phyloP scores from a whole-genome alignment of 2,329 filamentous ascomycete species.

The Dactylonectria estremocensis region DNA sequence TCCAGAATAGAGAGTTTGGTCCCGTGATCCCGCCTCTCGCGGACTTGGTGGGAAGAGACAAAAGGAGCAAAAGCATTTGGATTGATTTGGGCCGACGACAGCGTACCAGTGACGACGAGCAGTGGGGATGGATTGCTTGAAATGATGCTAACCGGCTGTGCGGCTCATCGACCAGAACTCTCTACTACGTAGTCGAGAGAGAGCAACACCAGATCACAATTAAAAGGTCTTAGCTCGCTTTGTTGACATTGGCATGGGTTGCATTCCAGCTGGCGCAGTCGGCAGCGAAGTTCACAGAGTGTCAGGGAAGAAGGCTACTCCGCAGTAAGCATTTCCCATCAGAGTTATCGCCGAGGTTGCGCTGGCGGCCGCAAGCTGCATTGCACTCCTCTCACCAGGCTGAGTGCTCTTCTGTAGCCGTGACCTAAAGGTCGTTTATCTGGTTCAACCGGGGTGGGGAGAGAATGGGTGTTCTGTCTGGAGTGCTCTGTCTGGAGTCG shows the following conservation, averaged over 20 bases:
- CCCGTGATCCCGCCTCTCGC: conserved; percentile 15
- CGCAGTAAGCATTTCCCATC: conserved; percentile 19
- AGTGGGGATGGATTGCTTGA: conserved; percentile 2
- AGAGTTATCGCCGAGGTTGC: conserved; percentile 23
- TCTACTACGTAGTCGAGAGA: conserved; percentile 1
- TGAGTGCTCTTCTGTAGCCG: not conserved
- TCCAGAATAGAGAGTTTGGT: conserved; percentile 14
- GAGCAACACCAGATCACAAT: conserved; percentile 12
- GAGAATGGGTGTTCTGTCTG: too few relatives aligned
- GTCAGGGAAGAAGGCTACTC: conserved; percentile 6
- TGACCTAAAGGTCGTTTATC: not conserved
- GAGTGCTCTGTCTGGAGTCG: conserved; percentile 11
- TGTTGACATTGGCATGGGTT: conserved; percentile 19
- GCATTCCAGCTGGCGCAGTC: conserved; percentile 28
- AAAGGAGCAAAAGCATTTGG: not conserved
- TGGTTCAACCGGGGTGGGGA: conserved; percentile 10
- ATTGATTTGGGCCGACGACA: conserved; percentile 7
- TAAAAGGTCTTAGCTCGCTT: conserved; percentile 7
- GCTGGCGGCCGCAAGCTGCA: conserved; percentile 6
- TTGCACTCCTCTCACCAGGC: conserved; percentile 4
- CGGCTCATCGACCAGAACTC: conserved; percentile 16
- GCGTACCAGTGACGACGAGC: conserved; percentile 22
- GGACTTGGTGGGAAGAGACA: conserved; percentile 14
- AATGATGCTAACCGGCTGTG: conserved; percentile 18
- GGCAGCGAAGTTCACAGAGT: conserved; percentile 11